Percentiles rank a stretch among this genome's conserved stretches.
Conservation (phyloP, 441 rosid genomes). For the Gossypium lobatum region DNA sequence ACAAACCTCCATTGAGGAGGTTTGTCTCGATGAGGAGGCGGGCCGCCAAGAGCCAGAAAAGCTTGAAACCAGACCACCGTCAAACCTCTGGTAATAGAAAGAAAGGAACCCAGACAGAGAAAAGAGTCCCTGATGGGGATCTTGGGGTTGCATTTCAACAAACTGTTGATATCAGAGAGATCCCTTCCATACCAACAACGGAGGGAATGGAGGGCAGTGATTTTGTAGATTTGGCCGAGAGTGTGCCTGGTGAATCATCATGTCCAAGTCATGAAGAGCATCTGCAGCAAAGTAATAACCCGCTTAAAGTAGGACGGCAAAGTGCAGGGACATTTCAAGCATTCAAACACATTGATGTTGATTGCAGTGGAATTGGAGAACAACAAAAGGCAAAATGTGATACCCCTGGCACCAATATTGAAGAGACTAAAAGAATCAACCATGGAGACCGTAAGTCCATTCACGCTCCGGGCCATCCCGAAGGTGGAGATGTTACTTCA, state of each 20-base stretch:
- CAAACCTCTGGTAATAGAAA: constrained; percentile 31
- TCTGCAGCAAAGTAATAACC: not conserved
- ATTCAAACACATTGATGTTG: not conserved
- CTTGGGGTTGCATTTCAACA: constrained; percentile 23
- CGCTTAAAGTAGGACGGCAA: not conserved
- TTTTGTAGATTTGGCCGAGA: not conserved
- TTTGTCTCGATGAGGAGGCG: constrained; percentile 62
- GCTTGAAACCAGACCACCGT: constrained; percentile 30
- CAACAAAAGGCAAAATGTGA: not conserved
- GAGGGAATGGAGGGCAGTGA: constrained; percentile 4
- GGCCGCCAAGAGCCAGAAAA: constrained; percentile 42
- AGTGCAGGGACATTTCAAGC: not conserved
- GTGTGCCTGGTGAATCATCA: constrained; percentile 3
- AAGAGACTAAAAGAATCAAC: not conserved
- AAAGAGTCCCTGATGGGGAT: constrained; percentile 15
- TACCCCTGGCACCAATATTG: not conserved
- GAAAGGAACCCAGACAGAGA: constrained; percentile 28
- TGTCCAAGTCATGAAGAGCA: not conserved
- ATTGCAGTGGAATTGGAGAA: constrained; percentile 3
- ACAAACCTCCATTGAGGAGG: constrained; percentile 49
- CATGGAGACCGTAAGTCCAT: not conserved
- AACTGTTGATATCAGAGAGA: constrained; percentile 6
- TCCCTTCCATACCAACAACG: not conserved
- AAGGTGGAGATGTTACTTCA: not conserved
- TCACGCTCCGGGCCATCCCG: not conserved